Evolutionary conservation across 2,329 filamentous ascomycete genomes (phyloP), one percentile per base, ranked within the genome.

Genomic region (Fusarium pseudograminearum): DNA sequence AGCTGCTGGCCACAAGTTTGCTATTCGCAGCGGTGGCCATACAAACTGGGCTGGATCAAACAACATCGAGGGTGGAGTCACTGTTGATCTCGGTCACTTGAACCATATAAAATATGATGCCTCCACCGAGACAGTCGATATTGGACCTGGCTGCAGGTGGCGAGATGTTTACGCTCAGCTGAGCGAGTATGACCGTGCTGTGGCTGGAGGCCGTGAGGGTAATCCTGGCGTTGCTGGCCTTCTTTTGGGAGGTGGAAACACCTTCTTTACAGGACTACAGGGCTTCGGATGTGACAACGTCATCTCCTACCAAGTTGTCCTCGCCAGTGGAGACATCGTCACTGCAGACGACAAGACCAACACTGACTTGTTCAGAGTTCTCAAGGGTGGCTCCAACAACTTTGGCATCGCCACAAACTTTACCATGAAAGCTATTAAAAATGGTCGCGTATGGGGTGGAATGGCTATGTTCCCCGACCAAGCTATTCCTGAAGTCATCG

Each of bases 371-470:
- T 56, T 47, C 5, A 30, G 53, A 5, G 47, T 60, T 16, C 5
- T 63, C 4, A 63, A 62, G 8, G 60, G 60, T 20, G 60, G 60
- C 6, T 51, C 47, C 0, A 63, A 38, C 4, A 62, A 62, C 15
- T 56, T 63, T 12, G 57, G 60, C 2, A 28, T 78, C 52, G 67
- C 76, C 4, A 79, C 78, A 9, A 54, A 71, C 15, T 75, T 76
- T 61, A 70, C 77, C 54, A 56, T 77, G 58, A 57, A 67, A 10
- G 72, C 73, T 1, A 78, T 78, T 24, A 51, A 55, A 22, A 36
- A 28, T 20, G 61, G 60, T 14, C 44, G 38, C 11, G 46, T 71
- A 34, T 71, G 69, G 65, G 68, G 65, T 12, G 69, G 69, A n/a
- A 71, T 72, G 64, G 47, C 61, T 2, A 44, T 62, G 14, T 57